Evolutionary conservation across 306 rosid genomes (phyloP).

Genomic region (Medicago ruthenica): DNA sequence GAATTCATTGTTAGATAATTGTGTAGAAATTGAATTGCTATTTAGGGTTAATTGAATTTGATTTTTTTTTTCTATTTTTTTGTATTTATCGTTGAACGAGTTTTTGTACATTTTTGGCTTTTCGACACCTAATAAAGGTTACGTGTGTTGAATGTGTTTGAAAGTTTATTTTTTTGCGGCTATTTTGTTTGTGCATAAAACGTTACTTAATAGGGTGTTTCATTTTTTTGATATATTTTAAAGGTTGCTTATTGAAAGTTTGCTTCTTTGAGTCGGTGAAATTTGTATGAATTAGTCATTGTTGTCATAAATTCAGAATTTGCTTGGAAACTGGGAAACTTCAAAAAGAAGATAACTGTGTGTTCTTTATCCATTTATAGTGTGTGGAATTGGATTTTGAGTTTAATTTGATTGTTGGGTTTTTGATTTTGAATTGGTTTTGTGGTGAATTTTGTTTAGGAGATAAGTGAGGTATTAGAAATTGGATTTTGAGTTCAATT

Average conservation of each 20-base stretch:
- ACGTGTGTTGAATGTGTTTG: conserved; percentile 59
- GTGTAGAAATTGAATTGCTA: conserved; percentile 28
- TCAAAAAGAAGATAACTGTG: conserved; percentile 35
- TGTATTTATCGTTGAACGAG: conserved; percentile 34
- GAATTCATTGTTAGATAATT: not conserved
- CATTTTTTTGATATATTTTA: not conserved
- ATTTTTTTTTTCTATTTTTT: not conserved
- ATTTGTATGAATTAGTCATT: conserved; percentile 42
- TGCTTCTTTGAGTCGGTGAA: conserved; percentile 51
- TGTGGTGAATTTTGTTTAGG: conserved; percentile 38
- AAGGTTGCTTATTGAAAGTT: conserved; percentile 17
- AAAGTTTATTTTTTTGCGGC: conserved; percentile 41
- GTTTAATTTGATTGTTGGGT: not conserved
- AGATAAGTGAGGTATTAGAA: conserved; percentile 23
- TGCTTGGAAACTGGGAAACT: conserved; percentile 32
- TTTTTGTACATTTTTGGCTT: conserved; percentile 28
- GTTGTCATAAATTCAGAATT: conserved; percentile 31
- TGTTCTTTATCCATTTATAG: conserved; percentile 18
- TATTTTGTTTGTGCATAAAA: not conserved
- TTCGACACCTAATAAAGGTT: conserved; percentile 18
- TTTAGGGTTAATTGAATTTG: conserved; percentile 10
- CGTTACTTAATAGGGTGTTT: not conserved
- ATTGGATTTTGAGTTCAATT: not conserved
- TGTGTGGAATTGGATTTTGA: conserved; percentile 28
- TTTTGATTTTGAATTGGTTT: conserved; percentile 38